Conservation (phyloP, 1,284 basidiomycete species). For the Leccinum griseonigrum region DNA sequence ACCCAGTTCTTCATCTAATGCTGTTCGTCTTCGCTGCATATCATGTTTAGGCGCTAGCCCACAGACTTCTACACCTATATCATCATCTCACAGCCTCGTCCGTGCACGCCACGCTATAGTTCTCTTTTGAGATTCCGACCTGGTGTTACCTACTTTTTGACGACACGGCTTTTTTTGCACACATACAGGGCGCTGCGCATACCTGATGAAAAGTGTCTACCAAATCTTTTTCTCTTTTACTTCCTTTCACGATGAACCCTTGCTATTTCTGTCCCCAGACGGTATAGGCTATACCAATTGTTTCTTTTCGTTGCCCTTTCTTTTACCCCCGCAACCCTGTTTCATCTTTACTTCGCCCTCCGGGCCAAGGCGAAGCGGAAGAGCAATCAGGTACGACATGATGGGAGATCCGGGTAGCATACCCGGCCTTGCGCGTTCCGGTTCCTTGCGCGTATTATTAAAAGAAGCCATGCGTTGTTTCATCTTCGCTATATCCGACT, state of each 20-base stretch:
- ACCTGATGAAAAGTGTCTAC: slow-evolving; percentile 27
- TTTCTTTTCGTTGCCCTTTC: slow-evolving; percentile 7
- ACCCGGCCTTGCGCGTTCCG: slow-evolving; percentile 3
- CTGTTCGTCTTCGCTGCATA: slow-evolving; percentile 27
- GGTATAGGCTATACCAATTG: slow-evolving; percentile 25
- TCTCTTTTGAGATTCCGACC: slow-evolving; percentile 19
- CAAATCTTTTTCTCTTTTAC: slow-evolving; percentile 3
- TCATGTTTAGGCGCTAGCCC: slow-evolving; percentile 32
- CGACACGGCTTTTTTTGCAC: slow-evolving; percentile 10
- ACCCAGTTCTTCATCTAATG: slow-evolving; percentile 35
- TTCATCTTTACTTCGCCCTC: background rate
- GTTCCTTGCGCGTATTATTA: background rate
- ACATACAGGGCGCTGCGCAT: slow-evolving; percentile 32
- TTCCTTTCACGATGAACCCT: slow-evolving; percentile 1
- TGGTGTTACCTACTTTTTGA: slow-evolving; percentile 28
- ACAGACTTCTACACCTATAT: slow-evolving; percentile 28
- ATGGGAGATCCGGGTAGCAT: slow-evolving; percentile 14
- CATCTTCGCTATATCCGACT: background rate
- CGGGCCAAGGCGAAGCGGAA: slow-evolving; percentile 7
- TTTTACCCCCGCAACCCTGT: background rate
- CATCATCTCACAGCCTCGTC: slow-evolving; percentile 11
- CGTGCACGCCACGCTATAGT: slow-evolving; percentile 21
- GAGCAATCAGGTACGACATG: slow-evolving; percentile 13
- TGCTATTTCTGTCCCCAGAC: slow-evolving; percentile 11
- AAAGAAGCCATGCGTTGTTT: background rate